phyloP scores from a whole-genome alignment of 306 rosid species.

The Calophaca sinica region DNA sequence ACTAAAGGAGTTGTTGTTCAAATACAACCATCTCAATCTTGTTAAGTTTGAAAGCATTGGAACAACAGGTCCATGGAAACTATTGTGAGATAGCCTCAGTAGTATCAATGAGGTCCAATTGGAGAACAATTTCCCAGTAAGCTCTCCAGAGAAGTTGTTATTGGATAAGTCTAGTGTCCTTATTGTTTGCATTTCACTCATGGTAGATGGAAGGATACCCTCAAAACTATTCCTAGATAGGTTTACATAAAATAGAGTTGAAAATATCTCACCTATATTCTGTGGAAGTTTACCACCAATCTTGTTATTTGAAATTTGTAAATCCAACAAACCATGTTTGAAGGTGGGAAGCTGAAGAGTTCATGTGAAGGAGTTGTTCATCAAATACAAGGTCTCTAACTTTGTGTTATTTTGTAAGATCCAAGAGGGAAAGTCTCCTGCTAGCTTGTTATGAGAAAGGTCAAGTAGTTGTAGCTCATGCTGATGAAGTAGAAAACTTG shows the following conservation, averaged over 20 bases:
- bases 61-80: background rate
- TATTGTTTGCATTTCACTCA: background rate
- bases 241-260: background rate
- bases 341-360: background rate
- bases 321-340: background rate
- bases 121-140: background rate
- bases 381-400: background rate
- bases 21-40: background rate
- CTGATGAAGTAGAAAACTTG: slow-evolving; percentile 25
- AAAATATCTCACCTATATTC: background rate
- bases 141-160: background rate
- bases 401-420: slow-evolving; percentile 27
- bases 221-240: slow-evolving; percentile 17
- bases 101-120: background rate
- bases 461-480: background rate
- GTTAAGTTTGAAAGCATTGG: background rate
- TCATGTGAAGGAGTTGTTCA: background rate
- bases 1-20: background rate
- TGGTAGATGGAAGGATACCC: slow-evolving; percentile 27
- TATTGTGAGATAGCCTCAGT: slow-evolving; percentile 25
- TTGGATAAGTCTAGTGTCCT: background rate
- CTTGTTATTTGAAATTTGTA: slow-evolving; percentile 5
- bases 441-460: slow-evolving; percentile 30
- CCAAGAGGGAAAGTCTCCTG: slow-evolving; percentile 28
- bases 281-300: slow-evolving; percentile 14